Evolutionary conservation across 2,329 filamentous ascomycete genomes (phyloP).

Genomic region (Magnaporthiopsis rhizophila): DNA sequence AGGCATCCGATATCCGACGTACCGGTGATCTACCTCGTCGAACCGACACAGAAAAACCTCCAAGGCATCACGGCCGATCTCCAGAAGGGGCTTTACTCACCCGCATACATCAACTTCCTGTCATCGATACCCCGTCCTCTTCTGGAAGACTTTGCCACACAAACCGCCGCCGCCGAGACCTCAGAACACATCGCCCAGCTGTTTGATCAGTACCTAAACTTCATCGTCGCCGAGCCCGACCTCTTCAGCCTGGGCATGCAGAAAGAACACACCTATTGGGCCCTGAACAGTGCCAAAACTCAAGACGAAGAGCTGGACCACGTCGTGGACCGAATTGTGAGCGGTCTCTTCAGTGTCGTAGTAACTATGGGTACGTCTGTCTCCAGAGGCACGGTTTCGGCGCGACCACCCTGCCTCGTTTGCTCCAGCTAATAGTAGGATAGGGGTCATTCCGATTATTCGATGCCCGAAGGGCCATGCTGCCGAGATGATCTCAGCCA

Average conservation of each 20-base stretch:
- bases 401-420: not conserved
- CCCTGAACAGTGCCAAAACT: conserved; percentile 87
- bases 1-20: conserved; percentile 93
- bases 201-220: conserved; percentile 96
- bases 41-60: conserved; percentile 76
- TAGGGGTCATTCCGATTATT: conserved; percentile 88
- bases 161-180: conserved; percentile 76
- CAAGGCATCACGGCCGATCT: conserved; percentile 79
- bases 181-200: conserved; percentile 87
- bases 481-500: conserved; percentile 88
- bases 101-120: conserved; percentile 94
- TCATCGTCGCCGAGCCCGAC: conserved; percentile 91
- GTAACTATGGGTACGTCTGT: conserved; percentile 79
- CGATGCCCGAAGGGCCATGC: conserved; percentile 87
- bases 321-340: conserved; percentile 85
- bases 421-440: conserved; percentile 17
- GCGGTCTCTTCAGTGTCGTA: conserved; percentile 92
- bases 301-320: conserved; percentile 83
- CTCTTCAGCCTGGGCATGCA: conserved; percentile 91
- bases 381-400: not conserved
- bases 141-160: conserved; percentile 87
- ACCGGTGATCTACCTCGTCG: conserved; percentile 91
- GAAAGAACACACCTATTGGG: conserved; percentile 86
- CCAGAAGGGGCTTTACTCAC: conserved; percentile 78
- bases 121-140: conserved; percentile 85